Percentiles rank a stretch among this genome's conserved stretches.
phyloP scores from a whole-genome alignment of 2,329 filamentous ascomycete genomes.

The Cladophialophora exuberans region DNA sequence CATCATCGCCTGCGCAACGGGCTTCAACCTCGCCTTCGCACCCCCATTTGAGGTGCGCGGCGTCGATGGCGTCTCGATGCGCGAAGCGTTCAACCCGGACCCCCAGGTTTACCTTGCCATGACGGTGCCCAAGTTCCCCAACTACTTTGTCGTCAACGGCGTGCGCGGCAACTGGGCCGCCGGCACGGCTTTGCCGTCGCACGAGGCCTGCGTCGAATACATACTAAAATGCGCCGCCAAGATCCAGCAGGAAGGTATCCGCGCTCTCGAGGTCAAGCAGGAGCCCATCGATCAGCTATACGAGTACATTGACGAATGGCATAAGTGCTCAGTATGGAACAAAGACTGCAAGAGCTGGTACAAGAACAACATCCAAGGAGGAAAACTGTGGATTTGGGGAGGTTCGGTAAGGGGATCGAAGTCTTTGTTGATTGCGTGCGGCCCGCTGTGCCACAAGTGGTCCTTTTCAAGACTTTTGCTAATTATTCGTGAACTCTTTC shows the following conservation, averaged over 20 bases:
- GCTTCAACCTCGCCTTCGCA: slow-evolving; percentile 40
- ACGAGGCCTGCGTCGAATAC: slow-evolving; percentile 38
- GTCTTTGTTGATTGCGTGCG: not conserved
- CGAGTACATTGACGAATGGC: slow-evolving; percentile 41
- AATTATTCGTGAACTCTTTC: not conserved
- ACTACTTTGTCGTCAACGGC: slow-evolving; percentile 37
- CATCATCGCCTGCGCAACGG: slow-evolving; percentile 46
- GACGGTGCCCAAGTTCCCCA: slow-evolving; percentile 42
- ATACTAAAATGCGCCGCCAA: slow-evolving; percentile 39
- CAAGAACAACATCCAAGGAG: slow-evolving; percentile 13
- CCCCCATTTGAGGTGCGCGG: slow-evolving; percentile 27
- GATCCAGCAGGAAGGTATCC: slow-evolving; percentile 43
- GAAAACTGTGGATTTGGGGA: slow-evolving; percentile 15
- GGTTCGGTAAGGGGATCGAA: slow-evolving; percentile 10
- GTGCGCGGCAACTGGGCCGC: slow-evolving; percentile 24
- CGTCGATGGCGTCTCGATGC: slow-evolving; percentile 25
- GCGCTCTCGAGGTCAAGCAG: slow-evolving; percentile 35
- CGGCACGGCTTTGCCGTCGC: slow-evolving; percentile 31
- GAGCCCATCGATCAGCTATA: slow-evolving; percentile 23
- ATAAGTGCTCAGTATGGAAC: slow-evolving; percentile 40
- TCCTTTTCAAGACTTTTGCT: not conserved
- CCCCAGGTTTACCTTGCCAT: slow-evolving; percentile 41
- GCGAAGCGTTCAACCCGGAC: slow-evolving; percentile 33
- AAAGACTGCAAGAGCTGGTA: slow-evolving; percentile 42
- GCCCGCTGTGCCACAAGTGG: no score